Base-by-base conservation (phyloP, 2,329 filamentous ascomycete species). In the Alternaria hordeiaustralica region DNA sequence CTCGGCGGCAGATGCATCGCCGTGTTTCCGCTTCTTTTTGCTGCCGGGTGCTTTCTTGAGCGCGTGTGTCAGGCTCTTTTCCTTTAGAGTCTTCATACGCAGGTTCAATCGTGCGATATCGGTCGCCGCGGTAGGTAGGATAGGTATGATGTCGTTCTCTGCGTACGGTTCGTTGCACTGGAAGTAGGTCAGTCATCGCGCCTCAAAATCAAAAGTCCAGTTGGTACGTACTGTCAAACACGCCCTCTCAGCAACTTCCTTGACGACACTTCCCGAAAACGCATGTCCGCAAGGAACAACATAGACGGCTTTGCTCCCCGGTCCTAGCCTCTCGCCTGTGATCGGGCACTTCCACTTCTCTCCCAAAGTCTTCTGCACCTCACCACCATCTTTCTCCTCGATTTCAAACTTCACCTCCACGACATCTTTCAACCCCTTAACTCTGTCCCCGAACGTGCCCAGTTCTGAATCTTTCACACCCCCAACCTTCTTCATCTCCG, bases 221-320 rank as follows among this genome's bases (percentile, higher is more conserved):
- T 10, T 5, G n/a, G 9, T n/a, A 71, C 82, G 58, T 73, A 86
- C 85, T 80, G 86, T 82, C 65, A 88, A 75, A 70, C 88, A 90
- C 67, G 83, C 84, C 67, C 92, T 90, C 3, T 82, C 86, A 23
- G 85, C 84, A n/a, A 96, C 88, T 80, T 96, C 92, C 70, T 90
- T 92, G 69, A 98, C 90, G 8, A 94, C 93, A 57, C 89, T 89
- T 65, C 96, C 94, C 1, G 93, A 90, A 80, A 98, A 98, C 1
- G 93, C 94, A 83, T 99, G 96, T 0, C 96, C 96, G 74, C 96
- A 99, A 0, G 96, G 96, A 5, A 98, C 92, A 3, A 99, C 75
- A 74, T 98, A 99, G 2, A 97, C 93, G 1, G 93, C 87, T 79
- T 91, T 95, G 15, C 90, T 89, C 6, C 86, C 85, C 0, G 94